Evolutionary conservation across 306 rosid species (phyloP), one percentile per base, ranked within the genome.

Genomic region (Alnus rubra): DNA sequence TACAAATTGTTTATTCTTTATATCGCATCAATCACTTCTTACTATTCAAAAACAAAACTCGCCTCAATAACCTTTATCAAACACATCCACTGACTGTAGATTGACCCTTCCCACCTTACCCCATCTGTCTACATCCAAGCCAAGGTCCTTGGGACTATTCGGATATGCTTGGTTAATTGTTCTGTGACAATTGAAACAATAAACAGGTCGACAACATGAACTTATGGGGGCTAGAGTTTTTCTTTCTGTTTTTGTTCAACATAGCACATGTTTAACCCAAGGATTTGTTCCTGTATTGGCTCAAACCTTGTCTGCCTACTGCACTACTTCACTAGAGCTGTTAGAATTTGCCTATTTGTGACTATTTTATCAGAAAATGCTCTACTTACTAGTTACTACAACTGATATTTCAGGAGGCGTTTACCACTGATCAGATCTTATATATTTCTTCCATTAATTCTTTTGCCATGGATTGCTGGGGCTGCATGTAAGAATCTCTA

Each of bases 391-490:
- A 42, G 56, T 55, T 82, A 55, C 42, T 33, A 69, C 64, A 47
- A 3, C 69, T 80, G 55, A 67, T 83, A 69, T 88, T 83, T 83
- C 97, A 95, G 99, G 98, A 92, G 98, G 88, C 91, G 93, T 81
- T 85, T 93, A 73, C 99, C 99, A 76, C 84, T 89, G 42, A 81
- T 95, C 81, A 89, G 92, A 87, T 88, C 99, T 45, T 89, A 80
- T 80, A 28, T 91, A 77, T 89, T 91, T 67, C 92, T 95, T 85
- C 99, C 96, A 18, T 90, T 91, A 33, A 80, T 88, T 79, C 87
- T 95, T 16, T 68, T 91, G 79, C 99, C 99, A 52, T 95, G 99
- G 99, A 83, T 93, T 80, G 82, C 87, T 70, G 93, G 83, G 67
- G 92, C 97, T 83, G 81, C 93, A 69, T 48, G 99, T 95, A 91